These are phyloP conservation scores for Psilocybe tampanensis DNA, from an alignment of 768 basidiomycete genomes.

Conservation along the genomic window DNA sequence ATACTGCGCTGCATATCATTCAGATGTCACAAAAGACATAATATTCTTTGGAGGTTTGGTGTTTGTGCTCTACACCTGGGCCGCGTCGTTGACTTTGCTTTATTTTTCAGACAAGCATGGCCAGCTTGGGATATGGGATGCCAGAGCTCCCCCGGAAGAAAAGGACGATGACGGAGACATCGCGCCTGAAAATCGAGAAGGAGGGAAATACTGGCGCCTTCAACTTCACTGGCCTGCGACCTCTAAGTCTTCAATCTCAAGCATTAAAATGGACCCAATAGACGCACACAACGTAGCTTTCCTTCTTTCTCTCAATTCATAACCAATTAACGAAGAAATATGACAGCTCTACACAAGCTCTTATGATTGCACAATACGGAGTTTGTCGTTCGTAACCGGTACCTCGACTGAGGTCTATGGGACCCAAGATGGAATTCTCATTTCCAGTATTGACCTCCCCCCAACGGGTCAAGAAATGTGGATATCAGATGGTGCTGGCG, in stretches of 20 bases:
- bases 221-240: conserved; percentile 87
- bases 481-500: conserved; percentile 76
- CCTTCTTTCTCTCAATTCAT: not conserved
- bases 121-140: conserved; percentile 85
- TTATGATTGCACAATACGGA: conserved; percentile 80
- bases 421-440: conserved; percentile 55
- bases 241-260: conserved; percentile 77
- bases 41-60: conserved; percentile 82
- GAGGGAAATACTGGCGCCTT: conserved; percentile 79
- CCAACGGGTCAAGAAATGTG: conserved; percentile 79
- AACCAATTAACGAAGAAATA: not conserved
- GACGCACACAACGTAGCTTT: conserved; percentile 68
- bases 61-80: too few relatives aligned
- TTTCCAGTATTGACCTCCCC: conserved; percentile 71
- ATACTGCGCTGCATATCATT: conserved; percentile 82
- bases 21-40: conserved; percentile 76
- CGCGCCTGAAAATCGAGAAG: conserved; percentile 45
- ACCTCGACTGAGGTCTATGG: conserved; percentile 71
- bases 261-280: conserved; percentile 74
- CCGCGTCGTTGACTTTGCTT: not conserved
- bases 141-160: conserved; percentile 69
- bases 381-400: conserved; percentile 71
- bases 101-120: conserved; percentile 72
- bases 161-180: conserved; percentile 66
- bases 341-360: conserved; percentile 76